Conservation (phyloP, 2,329 filamentous ascomycete genomes). For the Sporothrix luriei region DNA sequence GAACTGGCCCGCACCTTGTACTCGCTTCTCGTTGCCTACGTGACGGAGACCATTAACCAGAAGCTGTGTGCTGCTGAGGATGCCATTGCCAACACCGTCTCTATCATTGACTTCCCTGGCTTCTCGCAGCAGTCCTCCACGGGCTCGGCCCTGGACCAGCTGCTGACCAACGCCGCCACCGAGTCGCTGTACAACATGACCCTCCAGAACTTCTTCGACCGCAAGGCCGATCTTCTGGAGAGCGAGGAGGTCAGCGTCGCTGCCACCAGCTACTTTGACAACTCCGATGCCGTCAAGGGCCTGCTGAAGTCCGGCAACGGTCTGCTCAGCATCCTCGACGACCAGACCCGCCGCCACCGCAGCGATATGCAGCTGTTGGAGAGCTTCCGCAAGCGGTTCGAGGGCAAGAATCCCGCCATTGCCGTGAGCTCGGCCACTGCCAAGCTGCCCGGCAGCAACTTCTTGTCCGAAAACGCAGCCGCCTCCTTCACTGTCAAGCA, state of each 20-base stretch:
- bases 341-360: conserved; percentile 87
- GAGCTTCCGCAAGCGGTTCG: conserved; percentile 87
- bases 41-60: conserved; percentile 92
- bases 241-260: conserved; percentile 89
- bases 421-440: conserved; percentile 73
- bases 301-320: conserved; percentile 92
- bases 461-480: conserved; percentile 76
- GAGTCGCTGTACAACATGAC: conserved; percentile 93
- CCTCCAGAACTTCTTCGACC: conserved; percentile 93
- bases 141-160: conserved; percentile 82
- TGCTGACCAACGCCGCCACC: conserved; percentile 90
- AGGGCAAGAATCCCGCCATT: conserved; percentile 91
- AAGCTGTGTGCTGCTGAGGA: conserved; percentile 85
- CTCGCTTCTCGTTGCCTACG: conserved; percentile 87
- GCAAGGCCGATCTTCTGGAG: conserved; percentile 89
- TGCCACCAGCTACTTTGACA: conserved; percentile 96
- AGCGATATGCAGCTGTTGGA: conserved; percentile 89
- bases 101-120: conserved; percentile 93
- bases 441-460: conserved; percentile 84
- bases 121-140: conserved; percentile 85
- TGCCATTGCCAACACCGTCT: conserved; percentile 87
- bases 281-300: conserved; percentile 89
- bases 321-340: conserved; percentile 89
- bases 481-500: conserved; percentile 89
- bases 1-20: conserved; percentile 93